Evolutionary conservation across 805 yeast genomes (phyloP).

Genomic region (Yarrowia yakushimensis): DNA sequence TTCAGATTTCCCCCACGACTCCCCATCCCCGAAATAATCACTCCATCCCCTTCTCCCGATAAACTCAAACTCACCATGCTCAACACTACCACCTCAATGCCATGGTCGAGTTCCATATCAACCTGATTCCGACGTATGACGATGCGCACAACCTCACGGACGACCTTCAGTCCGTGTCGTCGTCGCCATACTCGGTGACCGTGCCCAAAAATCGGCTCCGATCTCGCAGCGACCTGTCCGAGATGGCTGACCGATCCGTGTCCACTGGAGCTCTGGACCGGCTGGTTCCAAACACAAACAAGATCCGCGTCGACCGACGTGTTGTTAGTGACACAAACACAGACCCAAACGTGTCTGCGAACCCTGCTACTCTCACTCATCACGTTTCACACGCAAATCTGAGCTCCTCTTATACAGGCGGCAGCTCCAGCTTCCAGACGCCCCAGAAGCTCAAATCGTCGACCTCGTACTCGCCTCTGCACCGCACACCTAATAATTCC

Average conservation of each 20-base stretch:
- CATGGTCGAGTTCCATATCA: constrained; percentile 20
- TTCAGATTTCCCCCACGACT: not conserved
- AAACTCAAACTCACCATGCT: not conserved
- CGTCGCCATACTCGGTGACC: constrained; percentile 24
- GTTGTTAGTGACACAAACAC: not conserved
- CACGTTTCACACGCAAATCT: not conserved
- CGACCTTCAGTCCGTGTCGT: constrained; percentile 18
- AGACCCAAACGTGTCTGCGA: not conserved
- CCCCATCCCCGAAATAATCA: not conserved
- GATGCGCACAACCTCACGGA: constrained; percentile 7
- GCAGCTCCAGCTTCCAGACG: not conserved
- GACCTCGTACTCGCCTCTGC: not conserved
- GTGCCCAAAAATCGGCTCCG: constrained; percentile 2
- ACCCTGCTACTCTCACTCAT: not conserved
- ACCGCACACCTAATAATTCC: constrained; percentile 8
- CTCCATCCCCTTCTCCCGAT: not conserved
- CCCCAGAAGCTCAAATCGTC: constrained; percentile 1
- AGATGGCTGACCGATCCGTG: not conserved
- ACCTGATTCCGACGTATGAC: constrained; percentile 23
- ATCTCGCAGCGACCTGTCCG: not conserved
- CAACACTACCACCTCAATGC: not conserved
- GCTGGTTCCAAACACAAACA: not conserved
- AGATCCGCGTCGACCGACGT: constrained; percentile 1
- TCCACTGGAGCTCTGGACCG: constrained; percentile 9
- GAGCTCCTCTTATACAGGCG: not conserved